These are phyloP conservation scores for Rhodotorula babjevae DNA, from an alignment of 768 basidiomycete genomes.

Conservation along the genomic window DNA sequence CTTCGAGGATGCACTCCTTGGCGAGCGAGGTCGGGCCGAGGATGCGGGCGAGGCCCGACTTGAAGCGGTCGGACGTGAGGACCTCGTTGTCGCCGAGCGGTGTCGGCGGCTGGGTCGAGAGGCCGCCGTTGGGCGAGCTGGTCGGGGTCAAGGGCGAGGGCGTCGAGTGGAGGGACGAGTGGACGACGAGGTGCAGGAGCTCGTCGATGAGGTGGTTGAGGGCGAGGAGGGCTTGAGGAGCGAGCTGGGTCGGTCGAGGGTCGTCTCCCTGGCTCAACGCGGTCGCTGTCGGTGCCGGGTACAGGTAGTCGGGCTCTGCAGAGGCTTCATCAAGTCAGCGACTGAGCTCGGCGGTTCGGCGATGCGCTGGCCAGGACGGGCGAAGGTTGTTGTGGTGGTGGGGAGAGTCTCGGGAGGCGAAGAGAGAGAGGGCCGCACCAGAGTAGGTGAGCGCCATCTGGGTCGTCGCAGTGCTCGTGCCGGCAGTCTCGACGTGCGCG, in stretches of 20 bases:
- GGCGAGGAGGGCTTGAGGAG: constrained; percentile 66
- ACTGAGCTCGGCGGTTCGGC: background rate
- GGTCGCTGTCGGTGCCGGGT: constrained; percentile 75
- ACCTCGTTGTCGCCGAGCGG: constrained; percentile 1
- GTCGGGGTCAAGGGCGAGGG: background rate
- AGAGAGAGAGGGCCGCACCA: background rate
- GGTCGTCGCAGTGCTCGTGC: background rate
- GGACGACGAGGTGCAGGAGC: constrained; percentile 68
- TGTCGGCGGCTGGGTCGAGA: background rate
- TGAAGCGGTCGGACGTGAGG: constrained; percentile 67
- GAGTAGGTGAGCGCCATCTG: background rate
- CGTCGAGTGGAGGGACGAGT: constrained; percentile 55
- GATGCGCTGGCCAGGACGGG: background rate
- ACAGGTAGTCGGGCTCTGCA: constrained; percentile 69
- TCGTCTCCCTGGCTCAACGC: constrained; percentile 66
- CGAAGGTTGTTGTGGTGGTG: too few species aligned
- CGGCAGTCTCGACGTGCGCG: too few species aligned
- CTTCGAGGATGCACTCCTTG: constrained; percentile 86
- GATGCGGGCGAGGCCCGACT: constrained; percentile 61
- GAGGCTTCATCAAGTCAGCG: too few species aligned
- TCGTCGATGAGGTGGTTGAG: constrained; percentile 82
- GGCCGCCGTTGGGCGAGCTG: background rate
- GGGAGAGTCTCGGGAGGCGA: too few species aligned
- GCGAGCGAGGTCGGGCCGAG: constrained; percentile 75
- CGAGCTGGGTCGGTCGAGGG: constrained; percentile 82